Evolutionary conservation across 495 filamentous ascomycete species (phyloP).

Genomic region (Aspergillus olivimuriae): DNA sequence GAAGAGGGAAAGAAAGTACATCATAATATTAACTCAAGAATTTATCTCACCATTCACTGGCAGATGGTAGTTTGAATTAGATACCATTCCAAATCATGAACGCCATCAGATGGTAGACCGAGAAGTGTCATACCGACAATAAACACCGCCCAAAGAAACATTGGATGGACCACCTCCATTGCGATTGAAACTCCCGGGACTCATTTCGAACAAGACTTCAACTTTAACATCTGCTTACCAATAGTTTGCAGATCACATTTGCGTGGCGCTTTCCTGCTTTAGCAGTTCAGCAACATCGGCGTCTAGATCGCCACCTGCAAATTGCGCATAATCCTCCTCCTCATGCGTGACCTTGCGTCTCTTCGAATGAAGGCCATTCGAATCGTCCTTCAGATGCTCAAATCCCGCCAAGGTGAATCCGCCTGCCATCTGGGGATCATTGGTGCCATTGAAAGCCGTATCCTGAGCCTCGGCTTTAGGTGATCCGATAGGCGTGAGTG

Average conservation of each 20-base stretch:
- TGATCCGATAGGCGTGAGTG: constrained; percentile 39
- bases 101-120: no score
- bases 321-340: constrained; percentile 63
- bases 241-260: neutral
- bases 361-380: constrained; percentile 48
- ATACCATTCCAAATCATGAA: no score
- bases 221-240: no score
- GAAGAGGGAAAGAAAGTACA: no score
- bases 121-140: no score
- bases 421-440: constrained; percentile 17
- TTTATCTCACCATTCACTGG: no score
- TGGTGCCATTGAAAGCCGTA: constrained; percentile 15
- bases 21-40: no score
- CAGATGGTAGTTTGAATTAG: no score
- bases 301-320: constrained; percentile 65
- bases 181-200: no score
- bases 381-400: constrained; percentile 26
- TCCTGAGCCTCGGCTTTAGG: constrained; percentile 29
- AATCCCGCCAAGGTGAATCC: constrained; percentile 31
- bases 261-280: constrained; percentile 40
- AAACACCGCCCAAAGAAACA: no score
- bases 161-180: no score
- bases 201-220: no score
- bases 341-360: constrained; percentile 67
- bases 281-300: constrained; percentile 79